A percentile compares a stretch with the other conserved stretches of the same genome.
These are phyloP conservation scores for Graphilbum ipis-grandicollis DNA, from an alignment of 2,329 filamentous ascomycete genomes.

Conservation along the genomic window DNA sequence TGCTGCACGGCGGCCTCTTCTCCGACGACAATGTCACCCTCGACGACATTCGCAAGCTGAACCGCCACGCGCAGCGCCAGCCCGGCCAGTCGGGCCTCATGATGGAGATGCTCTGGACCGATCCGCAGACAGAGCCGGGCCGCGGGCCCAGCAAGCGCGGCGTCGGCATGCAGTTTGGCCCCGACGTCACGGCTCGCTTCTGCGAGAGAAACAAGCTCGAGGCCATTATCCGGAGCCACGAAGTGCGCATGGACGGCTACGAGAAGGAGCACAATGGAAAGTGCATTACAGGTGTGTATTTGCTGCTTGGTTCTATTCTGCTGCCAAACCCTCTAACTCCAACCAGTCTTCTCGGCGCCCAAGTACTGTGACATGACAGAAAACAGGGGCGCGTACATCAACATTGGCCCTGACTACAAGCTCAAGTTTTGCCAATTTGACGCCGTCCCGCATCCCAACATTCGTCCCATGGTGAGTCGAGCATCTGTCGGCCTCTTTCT, in stretches of 20 bases:
- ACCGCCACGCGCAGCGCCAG: slow-evolving; percentile 23
- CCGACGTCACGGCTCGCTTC: slow-evolving; percentile 89
- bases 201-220: slow-evolving; percentile 91
- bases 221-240: slow-evolving; percentile 90
- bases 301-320: not conserved
- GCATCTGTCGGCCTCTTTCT: not conserved
- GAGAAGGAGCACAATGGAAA: slow-evolving; percentile 91
- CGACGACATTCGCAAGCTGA: slow-evolving; percentile 59
- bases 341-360: slow-evolving; percentile 78
- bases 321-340: slow-evolving; percentile 3
- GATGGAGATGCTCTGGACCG: slow-evolving; percentile 99
- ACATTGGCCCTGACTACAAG: slow-evolving; percentile 82
- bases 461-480: slow-evolving; percentile 65
- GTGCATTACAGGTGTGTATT: slow-evolving; percentile 66
- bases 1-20: slow-evolving; percentile 88
- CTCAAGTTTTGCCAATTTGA: slow-evolving; percentile 87
- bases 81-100: slow-evolving; percentile 82
- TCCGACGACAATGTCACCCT: slow-evolving; percentile 85
- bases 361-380: slow-evolving; percentile 96
- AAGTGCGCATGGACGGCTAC: slow-evolving; percentile 98
- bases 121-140: slow-evolving; percentile 73
- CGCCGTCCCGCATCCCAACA: slow-evolving; percentile 87
- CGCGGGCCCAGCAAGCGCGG: slow-evolving; percentile 91
- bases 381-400: slow-evolving; percentile 97
- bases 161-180: slow-evolving; percentile 91